A percentile compares a stretch with the other conserved stretches of the same genome.
These are phyloP conservation scores for Trametes elegans DNA, from an alignment of 768 basidiomycete species.

Conservation along the genomic window DNA sequence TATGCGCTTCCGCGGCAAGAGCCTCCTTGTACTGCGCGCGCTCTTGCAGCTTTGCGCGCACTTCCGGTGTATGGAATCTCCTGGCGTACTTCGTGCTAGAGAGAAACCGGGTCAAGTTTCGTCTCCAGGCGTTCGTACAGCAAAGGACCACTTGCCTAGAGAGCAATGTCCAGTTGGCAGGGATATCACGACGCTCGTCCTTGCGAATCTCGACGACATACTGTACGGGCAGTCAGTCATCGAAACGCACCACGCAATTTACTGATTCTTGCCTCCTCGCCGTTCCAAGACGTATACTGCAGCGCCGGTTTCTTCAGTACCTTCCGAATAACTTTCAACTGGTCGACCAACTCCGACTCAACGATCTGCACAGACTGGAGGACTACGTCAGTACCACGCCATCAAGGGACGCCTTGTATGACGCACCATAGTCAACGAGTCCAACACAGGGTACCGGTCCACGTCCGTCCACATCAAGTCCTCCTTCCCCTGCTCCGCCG, in stretches of 20 bases:
- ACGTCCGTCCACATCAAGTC: constrained; percentile 65
- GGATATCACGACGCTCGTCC: constrained; percentile 44
- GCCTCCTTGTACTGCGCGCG: constrained; percentile 74
- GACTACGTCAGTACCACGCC: too few species aligned
- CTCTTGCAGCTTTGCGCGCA: constrained; percentile 61
- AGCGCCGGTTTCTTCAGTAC: constrained; percentile 69
- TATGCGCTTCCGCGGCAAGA: constrained; percentile 61
- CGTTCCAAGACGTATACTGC: constrained; percentile 61
- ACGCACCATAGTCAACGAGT: constrained; percentile 59
- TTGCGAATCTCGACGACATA: constrained; percentile 79
- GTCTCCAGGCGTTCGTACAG: too few species aligned
- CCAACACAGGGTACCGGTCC: constrained; percentile 52
- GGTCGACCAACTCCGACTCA: constrained; percentile 69
- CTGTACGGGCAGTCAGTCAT: constrained; percentile 35
- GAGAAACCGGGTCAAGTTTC: not conserved
- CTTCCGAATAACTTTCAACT: constrained; percentile 72
- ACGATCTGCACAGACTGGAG: constrained; percentile 68
- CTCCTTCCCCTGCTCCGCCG: constrained; percentile 65
- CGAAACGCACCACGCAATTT: not conserved
- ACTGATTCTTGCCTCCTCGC: constrained; percentile 59
- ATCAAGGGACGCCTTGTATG: too few species aligned
- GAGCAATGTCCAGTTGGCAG: constrained; percentile 59
- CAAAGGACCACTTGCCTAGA: constrained; percentile 48
- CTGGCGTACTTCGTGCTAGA: constrained; percentile 66
- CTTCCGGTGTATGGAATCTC: constrained; percentile 75